Conservation (phyloP, 495 filamentous ascomycete genomes). For the Pyrenula aspistea region DNA sequence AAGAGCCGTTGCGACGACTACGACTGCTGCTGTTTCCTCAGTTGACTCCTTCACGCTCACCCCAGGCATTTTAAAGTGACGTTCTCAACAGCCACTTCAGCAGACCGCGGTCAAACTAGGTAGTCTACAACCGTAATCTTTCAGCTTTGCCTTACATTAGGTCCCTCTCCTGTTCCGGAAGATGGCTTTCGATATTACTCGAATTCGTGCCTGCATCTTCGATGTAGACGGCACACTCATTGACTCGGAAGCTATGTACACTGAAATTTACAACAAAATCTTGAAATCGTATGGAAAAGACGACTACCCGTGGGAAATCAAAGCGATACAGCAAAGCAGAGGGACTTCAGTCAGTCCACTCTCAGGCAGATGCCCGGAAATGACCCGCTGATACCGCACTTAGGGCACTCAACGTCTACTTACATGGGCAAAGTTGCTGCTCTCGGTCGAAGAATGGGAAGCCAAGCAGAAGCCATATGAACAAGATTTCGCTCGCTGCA, state of each 20-base stretch:
- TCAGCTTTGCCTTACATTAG: too few relatives aligned
- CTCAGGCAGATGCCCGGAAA: background rate
- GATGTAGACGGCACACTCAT: constrained; percentile 32
- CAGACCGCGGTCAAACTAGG: too few relatives aligned
- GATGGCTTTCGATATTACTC: background rate
- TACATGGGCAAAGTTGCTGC: background rate
- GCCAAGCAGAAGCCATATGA: background rate
- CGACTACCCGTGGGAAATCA: constrained; percentile 9
- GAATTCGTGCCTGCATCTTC: constrained; percentile 31
- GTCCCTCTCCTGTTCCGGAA: too few relatives aligned
- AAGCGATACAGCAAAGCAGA: constrained; percentile 15
- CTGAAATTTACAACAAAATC: constrained; percentile 18
- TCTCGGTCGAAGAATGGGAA: background rate
- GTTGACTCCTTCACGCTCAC: too few relatives aligned
- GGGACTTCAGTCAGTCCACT: constrained; percentile 8
- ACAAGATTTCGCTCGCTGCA: background rate
- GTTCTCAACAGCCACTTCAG: too few relatives aligned
- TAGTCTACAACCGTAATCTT: too few relatives aligned
- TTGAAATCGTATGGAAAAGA: constrained; percentile 16
- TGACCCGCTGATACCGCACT: background rate
- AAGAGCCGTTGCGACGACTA: too few relatives aligned
- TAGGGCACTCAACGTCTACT: constrained; percentile 12
- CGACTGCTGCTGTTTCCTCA: too few relatives aligned
- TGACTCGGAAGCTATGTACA: constrained; percentile 30
- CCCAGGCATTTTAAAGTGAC: too few relatives aligned